phyloP scores from a whole-genome alignment of 208 protist genomes.

The Porcisia hertigi region DNA sequence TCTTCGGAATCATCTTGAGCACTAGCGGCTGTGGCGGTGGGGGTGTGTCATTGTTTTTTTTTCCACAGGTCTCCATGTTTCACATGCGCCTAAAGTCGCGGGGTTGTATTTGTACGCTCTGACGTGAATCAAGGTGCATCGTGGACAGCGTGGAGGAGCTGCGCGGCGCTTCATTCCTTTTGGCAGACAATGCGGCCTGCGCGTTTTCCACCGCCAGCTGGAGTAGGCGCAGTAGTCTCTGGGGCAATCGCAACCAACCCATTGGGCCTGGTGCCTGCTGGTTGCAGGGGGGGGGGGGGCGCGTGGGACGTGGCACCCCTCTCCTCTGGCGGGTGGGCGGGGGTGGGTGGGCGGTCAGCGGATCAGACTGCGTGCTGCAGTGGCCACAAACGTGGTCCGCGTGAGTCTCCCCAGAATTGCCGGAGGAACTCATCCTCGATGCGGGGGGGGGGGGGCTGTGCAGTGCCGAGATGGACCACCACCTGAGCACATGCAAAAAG shows the following conservation, averaged over 20 bases:
- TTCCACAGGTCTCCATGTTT: constrained; percentile 6
- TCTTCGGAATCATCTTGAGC: constrained; percentile 6
- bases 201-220: constrained; percentile 29
- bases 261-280: too few relatives aligned
- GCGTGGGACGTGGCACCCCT: constrained; percentile 32
- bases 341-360: too few relatives aligned
- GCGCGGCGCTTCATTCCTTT: background rate
- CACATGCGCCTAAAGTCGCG: background rate
- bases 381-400: background rate
- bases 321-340: too few relatives aligned
- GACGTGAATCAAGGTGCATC: background rate
- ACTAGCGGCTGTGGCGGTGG: constrained; percentile 26
- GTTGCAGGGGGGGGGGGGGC: too few relatives aligned
- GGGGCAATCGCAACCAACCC: too few relatives aligned
- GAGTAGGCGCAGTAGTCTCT: constrained; percentile 38
- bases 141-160: background rate
- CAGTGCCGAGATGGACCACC: constrained; percentile 20
- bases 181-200: constrained; percentile 17
- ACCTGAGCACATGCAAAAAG: constrained; percentile 13
- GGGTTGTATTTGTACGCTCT: background rate
- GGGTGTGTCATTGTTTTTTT: constrained; percentile 16
- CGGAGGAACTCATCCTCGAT: constrained; percentile 16
- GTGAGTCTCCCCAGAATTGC: background rate
- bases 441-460: constrained; percentile 35
- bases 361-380: background rate